Base-by-base conservation (phyloP, 495 filamentous ascomycete species). In the Pseudevernia furfuracea region DNA sequence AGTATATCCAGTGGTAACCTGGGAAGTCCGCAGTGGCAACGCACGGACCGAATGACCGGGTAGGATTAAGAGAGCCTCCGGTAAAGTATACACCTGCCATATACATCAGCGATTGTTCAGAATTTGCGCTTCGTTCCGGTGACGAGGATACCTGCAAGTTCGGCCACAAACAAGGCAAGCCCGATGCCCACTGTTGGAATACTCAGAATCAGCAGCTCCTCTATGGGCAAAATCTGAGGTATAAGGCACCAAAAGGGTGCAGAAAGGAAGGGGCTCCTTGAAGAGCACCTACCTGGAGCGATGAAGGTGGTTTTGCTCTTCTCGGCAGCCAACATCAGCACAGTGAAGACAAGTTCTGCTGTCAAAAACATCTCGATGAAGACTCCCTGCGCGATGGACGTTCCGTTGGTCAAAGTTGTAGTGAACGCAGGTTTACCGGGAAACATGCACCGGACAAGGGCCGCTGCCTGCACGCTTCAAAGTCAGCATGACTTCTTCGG, bases 21-120 rank as follows among this genome's bases (percentile, higher is more conserved):
- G 82, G 79, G 72, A 96, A 96, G 19, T 70, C 75, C 32, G 74
- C 74, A 43, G 82, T 86, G 63, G 90, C 83, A 11, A 88, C 83
- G 46, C 80, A 83, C 4, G 89, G 89, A 15, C 89, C 89, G 63
- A 91, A 85, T 6, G 84, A 87, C 36, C 89, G 81, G 11, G 88
- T 84, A 8, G 88, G 89, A 68, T 91, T 91, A 8, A 91, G 80
- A 21, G 82, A 85, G 37, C 85, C 86, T 59, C 89, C 88, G 41
- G 88, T 91, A 71, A 82, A 90, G 69, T 80, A 88, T 46, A 89
- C 81, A 23, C 86, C 87, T 82, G 41, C 25, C 44, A 37, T 28
- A 38, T 11, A n/a, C 17, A 21, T 65, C 10, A 49, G 59, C 59
- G 37, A 59, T 62, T 28, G 59, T 48, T 28, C 52, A 30, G 4